phyloP scores from a whole-genome alignment of 345 rosid species.

The Salix brachista region DNA sequence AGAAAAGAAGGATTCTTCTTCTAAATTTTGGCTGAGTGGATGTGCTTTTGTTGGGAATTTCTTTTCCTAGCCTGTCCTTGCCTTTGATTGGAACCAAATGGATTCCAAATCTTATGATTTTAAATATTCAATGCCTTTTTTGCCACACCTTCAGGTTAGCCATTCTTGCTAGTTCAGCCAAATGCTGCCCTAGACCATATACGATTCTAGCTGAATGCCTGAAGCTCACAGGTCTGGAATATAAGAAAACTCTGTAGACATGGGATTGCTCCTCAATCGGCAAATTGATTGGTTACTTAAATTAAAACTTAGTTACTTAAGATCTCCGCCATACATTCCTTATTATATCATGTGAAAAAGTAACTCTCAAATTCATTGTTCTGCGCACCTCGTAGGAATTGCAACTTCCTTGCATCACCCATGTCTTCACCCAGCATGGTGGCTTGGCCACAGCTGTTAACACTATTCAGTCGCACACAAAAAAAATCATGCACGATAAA shows the following conservation, averaged over 20 bases:
- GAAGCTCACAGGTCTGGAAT: neutral
- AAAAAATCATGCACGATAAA: constrained; percentile 3
- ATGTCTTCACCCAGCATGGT: constrained; percentile 14
- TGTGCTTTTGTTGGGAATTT: constrained; percentile 23
- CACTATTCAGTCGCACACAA: constrained; percentile 3
- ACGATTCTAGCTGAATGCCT: neutral
- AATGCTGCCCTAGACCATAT: neutral
- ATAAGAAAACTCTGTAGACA: neutral
- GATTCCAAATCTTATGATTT: constrained; percentile 16
- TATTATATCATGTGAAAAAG: neutral
- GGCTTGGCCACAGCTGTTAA: constrained; percentile 9
- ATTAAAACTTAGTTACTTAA: neutral
- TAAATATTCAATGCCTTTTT: constrained; percentile 1
- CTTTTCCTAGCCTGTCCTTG: neutral
- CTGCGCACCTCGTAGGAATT: constrained; percentile 1
- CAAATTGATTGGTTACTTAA: neutral
- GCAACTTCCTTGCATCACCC: neutral
- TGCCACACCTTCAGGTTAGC: neutral
- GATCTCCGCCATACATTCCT: neutral
- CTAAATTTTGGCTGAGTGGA: constrained; percentile 18
- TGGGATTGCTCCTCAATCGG: neutral
- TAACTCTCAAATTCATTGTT: neutral
- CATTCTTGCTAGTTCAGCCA: neutral
- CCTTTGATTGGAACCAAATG: neutral
- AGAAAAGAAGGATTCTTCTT: constrained; percentile 20